Conservation (phyloP, 306 rosid species). For the Purshia tridentata region DNA sequence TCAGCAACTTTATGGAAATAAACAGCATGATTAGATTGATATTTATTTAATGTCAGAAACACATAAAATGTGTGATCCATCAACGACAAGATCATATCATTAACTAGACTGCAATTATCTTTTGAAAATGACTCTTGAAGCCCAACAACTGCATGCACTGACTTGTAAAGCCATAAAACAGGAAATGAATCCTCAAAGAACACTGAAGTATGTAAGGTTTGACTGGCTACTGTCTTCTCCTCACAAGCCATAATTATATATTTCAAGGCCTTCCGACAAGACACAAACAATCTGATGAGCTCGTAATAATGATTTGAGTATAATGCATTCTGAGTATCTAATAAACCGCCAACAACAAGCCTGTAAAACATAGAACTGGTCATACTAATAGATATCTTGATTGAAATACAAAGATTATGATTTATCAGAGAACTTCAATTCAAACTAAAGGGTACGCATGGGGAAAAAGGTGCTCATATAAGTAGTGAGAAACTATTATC, state of each 20-base stretch:
- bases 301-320: constrained; percentile 39
- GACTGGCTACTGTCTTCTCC: constrained; percentile 37
- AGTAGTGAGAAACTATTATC: not conserved
- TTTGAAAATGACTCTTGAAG: constrained; percentile 45
- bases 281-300: constrained; percentile 66
- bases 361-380: constrained; percentile 48
- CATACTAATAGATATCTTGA: constrained; percentile 14
- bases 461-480: not conserved
- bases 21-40: constrained; percentile 43
- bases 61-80: constrained; percentile 75
- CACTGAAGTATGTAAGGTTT: constrained; percentile 31
- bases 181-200: constrained; percentile 52
- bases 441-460: not conserved
- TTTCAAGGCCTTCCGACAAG: constrained; percentile 79
- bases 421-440: constrained; percentile 9
- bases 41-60: constrained; percentile 58
- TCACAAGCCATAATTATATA: constrained; percentile 44
- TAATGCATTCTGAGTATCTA: constrained; percentile 34
- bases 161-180: constrained; percentile 70
- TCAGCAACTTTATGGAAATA: constrained; percentile 36
- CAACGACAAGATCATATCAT: constrained; percentile 53
- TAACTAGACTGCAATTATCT: constrained; percentile 34
- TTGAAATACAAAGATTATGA: constrained; percentile 20
- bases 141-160: constrained; percentile 51
- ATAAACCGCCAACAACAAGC: constrained; percentile 59